Conservation (phyloP, 768 basidiomycete genomes). For the Psilocybe tampanensis region DNA sequence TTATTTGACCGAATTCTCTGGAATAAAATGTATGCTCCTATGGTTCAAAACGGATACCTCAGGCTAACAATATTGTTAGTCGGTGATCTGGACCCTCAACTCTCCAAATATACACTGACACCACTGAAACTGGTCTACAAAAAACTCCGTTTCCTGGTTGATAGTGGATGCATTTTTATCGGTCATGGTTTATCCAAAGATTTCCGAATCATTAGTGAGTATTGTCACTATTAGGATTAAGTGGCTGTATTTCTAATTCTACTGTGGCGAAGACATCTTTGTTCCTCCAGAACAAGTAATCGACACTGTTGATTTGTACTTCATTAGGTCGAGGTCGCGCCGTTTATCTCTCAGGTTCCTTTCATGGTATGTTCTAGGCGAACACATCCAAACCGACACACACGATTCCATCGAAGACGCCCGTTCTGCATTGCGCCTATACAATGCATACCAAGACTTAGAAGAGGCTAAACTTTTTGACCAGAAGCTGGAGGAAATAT, state of each 20-base stretch:
- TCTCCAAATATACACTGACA: constrained; percentile 86
- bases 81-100: constrained; percentile 87
- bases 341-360: constrained; percentile 91
- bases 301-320: constrained; percentile 98
- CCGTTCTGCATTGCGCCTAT: constrained; percentile 80
- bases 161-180: constrained; percentile 94
- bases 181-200: constrained; percentile 98
- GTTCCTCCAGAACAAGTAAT: constrained; percentile 95
- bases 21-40: constrained; percentile 84
- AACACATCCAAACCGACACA: constrained; percentile 90
- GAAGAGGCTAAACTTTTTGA: constrained; percentile 81
- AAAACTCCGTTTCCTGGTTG: constrained; percentile 90
- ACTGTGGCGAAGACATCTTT: constrained; percentile 71
- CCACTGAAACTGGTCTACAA: constrained; percentile 99
- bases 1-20: constrained; percentile 96
- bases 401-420: constrained; percentile 99
- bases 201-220: constrained; percentile 96
- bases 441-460: constrained; percentile 77
- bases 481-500: constrained; percentile 83
- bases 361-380: constrained; percentile 90
- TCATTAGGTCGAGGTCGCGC: constrained; percentile 76
- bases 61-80: constrained; percentile 46
- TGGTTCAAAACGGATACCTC: no score
- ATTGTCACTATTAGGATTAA: background rate
- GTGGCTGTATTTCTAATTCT: background rate